Percentiles rank a stretch among this genome's conserved stretches.
phyloP scores from a whole-genome alignment of 768 basidiomycete species.

The Mycena galopus region DNA sequence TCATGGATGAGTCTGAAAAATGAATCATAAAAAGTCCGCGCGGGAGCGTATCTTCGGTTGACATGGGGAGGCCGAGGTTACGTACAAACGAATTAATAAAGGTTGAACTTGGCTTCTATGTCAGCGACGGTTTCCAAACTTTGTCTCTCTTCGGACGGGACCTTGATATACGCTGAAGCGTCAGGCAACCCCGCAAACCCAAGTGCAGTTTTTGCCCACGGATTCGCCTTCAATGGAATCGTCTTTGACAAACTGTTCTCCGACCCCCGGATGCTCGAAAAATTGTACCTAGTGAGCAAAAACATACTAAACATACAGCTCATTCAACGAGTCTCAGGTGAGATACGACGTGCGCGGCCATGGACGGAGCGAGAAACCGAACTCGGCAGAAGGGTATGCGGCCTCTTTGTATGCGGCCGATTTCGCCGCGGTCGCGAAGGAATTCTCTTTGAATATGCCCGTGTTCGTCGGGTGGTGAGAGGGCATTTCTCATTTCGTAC shows the following conservation, averaged over 20 bases:
- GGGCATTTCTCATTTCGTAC: background rate
- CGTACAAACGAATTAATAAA: too few species aligned
- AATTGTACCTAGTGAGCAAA: slow-evolving; percentile 26
- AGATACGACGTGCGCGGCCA: slow-evolving; percentile 36
- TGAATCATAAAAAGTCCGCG: too few species aligned
- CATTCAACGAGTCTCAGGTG: slow-evolving; percentile 17
- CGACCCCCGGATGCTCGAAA: slow-evolving; percentile 34
- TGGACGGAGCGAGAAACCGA: slow-evolving; percentile 35
- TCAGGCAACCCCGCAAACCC: slow-evolving; percentile 47
- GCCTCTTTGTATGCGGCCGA: slow-evolving; percentile 35
- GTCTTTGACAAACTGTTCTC: slow-evolving; percentile 49
- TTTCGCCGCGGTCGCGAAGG: slow-evolving; percentile 28
- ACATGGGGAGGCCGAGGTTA: too few species aligned
- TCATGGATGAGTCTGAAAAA: too few species aligned
- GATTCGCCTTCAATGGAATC: slow-evolving; percentile 44
- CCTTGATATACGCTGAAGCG: slow-evolving; percentile 48
- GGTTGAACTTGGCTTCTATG: too few species aligned
- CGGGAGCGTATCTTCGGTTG: too few species aligned
- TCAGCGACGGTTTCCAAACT: slow-evolving; percentile 8
- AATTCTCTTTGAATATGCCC: slow-evolving; percentile 27
- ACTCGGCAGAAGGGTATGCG: slow-evolving; percentile 15
- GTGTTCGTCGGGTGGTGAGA: slow-evolving; percentile 35
- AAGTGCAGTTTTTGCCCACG: slow-evolving; percentile 51
- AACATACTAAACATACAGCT: background rate
- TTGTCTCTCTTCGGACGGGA: slow-evolving; percentile 48